Conservation (phyloP, 495 filamentous ascomycete genomes). For the Usnea hakonensis region DNA sequence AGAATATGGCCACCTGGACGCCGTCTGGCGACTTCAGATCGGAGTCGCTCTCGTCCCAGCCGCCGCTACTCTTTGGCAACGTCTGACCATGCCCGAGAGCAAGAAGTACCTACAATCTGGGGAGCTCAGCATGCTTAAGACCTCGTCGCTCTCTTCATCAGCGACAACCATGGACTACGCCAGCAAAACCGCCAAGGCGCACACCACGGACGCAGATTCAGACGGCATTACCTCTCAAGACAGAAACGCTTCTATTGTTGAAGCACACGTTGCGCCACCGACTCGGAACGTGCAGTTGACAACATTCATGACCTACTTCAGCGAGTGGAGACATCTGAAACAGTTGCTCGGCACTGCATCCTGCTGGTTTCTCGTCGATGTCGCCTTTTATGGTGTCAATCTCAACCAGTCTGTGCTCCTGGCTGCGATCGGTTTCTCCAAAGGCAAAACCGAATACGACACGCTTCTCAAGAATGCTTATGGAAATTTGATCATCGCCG, state of each 20-base stretch:
- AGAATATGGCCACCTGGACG: constrained; percentile 53
- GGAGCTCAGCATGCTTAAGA: constrained; percentile 47
- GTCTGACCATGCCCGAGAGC: constrained; percentile 82
- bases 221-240: constrained; percentile 35
- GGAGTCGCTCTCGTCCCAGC: constrained; percentile 75
- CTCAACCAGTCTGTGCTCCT: constrained; percentile 69
- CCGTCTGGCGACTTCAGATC: constrained; percentile 76
- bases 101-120: constrained; percentile 47
- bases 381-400: constrained; percentile 60
- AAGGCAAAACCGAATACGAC: constrained; percentile 50
- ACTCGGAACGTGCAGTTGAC: constrained; percentile 55
- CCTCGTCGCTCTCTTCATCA: constrained; percentile 46
- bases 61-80: constrained; percentile 71
- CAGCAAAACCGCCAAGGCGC: constrained; percentile 36
- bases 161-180: constrained; percentile 62
- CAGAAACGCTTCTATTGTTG: constrained; percentile 45
- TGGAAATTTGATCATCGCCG: constrained; percentile 66
- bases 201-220: neutral
- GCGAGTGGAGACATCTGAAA: constrained; percentile 58
- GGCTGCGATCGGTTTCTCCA: constrained; percentile 58
- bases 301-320: constrained; percentile 59
- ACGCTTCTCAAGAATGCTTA: constrained; percentile 61
- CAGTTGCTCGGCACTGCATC: constrained; percentile 68
- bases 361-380: constrained; percentile 73
- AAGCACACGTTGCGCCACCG: constrained; percentile 39